phyloP scores from a whole-genome alignment of 768 basidiomycete genomes.

The Pisolithus tinctorius region DNA sequence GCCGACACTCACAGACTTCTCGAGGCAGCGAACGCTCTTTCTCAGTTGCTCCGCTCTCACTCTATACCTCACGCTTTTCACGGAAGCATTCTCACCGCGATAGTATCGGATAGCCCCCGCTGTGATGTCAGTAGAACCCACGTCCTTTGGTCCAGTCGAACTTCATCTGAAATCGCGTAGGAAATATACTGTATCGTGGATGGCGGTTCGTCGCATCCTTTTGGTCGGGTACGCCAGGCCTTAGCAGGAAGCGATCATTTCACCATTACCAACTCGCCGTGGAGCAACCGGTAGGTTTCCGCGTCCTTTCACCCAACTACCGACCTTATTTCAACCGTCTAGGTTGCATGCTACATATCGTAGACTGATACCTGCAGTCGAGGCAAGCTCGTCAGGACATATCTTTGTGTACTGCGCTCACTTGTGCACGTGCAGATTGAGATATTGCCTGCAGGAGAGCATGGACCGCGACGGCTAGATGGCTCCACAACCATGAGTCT shows the following conservation, averaged over 20 bases:
- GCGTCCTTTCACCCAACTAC: background rate
- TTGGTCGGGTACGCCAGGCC: conserved; percentile 75
- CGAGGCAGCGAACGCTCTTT: conserved; percentile 73
- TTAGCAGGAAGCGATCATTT: conserved; percentile 58
- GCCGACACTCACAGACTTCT: conserved; percentile 63
- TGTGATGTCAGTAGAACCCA: conserved; percentile 48
- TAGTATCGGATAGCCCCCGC: conserved; percentile 57
- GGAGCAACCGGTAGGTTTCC: conserved; percentile 67
- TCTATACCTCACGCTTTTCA: conserved; percentile 77
- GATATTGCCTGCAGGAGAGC: conserved; percentile 75
- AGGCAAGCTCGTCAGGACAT: conserved; percentile 38
- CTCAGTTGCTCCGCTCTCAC: conserved; percentile 47
- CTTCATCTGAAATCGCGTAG: conserved; percentile 32
- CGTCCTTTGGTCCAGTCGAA: background rate
- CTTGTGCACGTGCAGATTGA: conserved; percentile 51
- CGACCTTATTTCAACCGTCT: background rate
- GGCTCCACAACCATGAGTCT: conserved; percentile 58
- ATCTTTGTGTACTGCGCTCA: conserved; percentile 3
- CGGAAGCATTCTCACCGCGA: conserved; percentile 64
- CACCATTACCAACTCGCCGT: conserved; percentile 67
- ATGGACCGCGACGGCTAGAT: conserved; percentile 72
- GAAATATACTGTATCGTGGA: conserved; percentile 85
- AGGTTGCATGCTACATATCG: conserved; percentile 75
- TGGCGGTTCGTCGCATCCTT: conserved; percentile 65
- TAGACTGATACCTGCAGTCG: conserved; percentile 69